Percentiles rank a stretch among this genome's conserved stretches.
Conservation (phyloP, 2,329 filamentous ascomycete species). For the Pyrenochaeta sp. region DNA sequence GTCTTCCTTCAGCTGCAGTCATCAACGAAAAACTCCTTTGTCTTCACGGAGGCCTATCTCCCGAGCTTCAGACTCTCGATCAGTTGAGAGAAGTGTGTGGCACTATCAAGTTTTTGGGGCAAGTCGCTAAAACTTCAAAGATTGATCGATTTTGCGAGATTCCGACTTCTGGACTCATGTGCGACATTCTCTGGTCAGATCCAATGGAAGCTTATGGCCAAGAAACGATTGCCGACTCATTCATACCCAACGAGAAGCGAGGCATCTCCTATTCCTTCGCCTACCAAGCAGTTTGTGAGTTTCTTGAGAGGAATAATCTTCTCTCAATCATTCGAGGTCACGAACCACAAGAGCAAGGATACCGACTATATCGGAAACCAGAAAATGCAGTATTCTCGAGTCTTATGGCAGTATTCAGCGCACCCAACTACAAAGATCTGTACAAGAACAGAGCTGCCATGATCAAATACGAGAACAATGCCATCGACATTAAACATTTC, state of each 20-base stretch:
- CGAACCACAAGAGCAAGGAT: neutral
- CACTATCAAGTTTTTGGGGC: neutral
- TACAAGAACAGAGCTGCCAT: neutral
- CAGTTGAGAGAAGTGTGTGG: neutral
- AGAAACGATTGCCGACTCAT: neutral
- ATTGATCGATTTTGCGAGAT: neutral
- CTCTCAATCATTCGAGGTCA: neutral
- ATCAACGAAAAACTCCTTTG: neutral
- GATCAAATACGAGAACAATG: too few species aligned
- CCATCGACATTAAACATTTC: too few species aligned
- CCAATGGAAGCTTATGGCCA: neutral
- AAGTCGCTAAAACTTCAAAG: neutral
- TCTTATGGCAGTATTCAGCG: neutral
- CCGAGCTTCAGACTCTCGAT: neutral
- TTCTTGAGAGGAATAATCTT: neutral
- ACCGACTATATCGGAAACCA: neutral
- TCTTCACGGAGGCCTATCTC: neutral
- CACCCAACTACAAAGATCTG: neutral
- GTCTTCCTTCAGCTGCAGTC: neutral
- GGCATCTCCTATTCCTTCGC: neutral
- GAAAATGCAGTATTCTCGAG: neutral
- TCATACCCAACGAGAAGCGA: neutral
- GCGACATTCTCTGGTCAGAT: neutral
- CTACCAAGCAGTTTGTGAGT: neutral
- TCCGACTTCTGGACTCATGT: neutral